Conservation (phyloP, 306 rosid genomes). For the Argentina anserina region DNA sequence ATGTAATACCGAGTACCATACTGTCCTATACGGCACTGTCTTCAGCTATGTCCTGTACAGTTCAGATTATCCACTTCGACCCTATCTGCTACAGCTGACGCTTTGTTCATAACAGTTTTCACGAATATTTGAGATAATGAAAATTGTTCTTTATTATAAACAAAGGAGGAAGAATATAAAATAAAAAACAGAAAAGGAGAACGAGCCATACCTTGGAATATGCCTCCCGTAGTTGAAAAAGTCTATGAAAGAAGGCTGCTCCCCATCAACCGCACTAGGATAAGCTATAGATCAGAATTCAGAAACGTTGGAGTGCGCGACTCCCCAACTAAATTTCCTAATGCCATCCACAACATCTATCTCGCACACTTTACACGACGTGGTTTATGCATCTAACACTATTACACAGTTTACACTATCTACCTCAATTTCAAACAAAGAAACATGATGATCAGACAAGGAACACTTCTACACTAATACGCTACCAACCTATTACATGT, state of each 20-base stretch:
- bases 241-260: background rate
- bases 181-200: background rate
- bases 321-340: background rate
- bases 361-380: background rate
- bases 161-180: background rate
- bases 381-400: background rate
- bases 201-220: background rate
- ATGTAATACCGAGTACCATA: background rate
- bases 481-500: background rate
- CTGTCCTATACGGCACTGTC: background rate
- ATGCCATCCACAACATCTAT: background rate
- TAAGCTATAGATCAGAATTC: background rate
- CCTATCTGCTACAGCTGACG: background rate
- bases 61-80: background rate
- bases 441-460: too few species aligned
- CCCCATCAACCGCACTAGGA: background rate
- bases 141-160: background rate
- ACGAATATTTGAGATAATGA: too few species aligned
- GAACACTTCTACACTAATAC: too few species aligned
- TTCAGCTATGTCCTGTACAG: background rate
- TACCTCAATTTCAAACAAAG: background rate
- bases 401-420: too few species aligned
- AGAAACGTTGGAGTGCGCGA: background rate
- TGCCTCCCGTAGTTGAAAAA: background rate
- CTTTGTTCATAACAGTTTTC: background rate